Percentiles rank a stretch among this genome's conserved stretches.
These are phyloP conservation scores for Mucor lusitanicus DNA, from an alignment of 371 early-diverging fungal species.

Conservation along the genomic window DNA sequence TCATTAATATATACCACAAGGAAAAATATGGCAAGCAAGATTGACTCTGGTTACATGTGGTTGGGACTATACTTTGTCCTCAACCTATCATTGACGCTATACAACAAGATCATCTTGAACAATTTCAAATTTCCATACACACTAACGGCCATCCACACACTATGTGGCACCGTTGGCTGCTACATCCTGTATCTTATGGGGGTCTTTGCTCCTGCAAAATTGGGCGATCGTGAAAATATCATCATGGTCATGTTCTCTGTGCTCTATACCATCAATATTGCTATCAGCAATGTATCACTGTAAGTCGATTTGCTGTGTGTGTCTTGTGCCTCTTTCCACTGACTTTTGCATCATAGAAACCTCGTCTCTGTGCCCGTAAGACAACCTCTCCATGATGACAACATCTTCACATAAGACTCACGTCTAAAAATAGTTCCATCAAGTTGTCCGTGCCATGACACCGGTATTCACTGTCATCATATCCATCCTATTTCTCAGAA, in stretches of 20 bases:
- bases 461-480: slow-evolving; percentile 82
- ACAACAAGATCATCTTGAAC: slow-evolving; percentile 81
- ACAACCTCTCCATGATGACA: not conserved
- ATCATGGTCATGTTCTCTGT: slow-evolving; percentile 80
- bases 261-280: slow-evolving; percentile 89
- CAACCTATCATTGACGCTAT: slow-evolving; percentile 82
- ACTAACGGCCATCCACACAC: slow-evolving; percentile 84
- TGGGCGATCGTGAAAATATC: slow-evolving; percentile 63
- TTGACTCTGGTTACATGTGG: slow-evolving; percentile 53
- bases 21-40: slow-evolving; percentile 6
- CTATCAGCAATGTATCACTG: slow-evolving; percentile 83
- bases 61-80: slow-evolving; percentile 75
- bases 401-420: not conserved
- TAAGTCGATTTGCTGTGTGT: slow-evolving; percentile 41
- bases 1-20: not conserved
- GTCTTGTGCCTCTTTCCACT: not conserved
- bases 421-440: slow-evolving; percentile 61
- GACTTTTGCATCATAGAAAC: slow-evolving; percentile 4
- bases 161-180: slow-evolving; percentile 71
- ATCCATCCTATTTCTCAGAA: slow-evolving; percentile 58
- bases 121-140: slow-evolving; percentile 86
- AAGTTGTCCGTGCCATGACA: slow-evolving; percentile 86
- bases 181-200: slow-evolving; percentile 52
- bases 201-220: slow-evolving; percentile 59
- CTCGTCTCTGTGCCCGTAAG: slow-evolving; percentile 27